These are phyloP conservation scores for Terfezia boudieri DNA, from an alignment of 495 filamentous ascomycete genomes.

Conservation along the genomic window DNA sequence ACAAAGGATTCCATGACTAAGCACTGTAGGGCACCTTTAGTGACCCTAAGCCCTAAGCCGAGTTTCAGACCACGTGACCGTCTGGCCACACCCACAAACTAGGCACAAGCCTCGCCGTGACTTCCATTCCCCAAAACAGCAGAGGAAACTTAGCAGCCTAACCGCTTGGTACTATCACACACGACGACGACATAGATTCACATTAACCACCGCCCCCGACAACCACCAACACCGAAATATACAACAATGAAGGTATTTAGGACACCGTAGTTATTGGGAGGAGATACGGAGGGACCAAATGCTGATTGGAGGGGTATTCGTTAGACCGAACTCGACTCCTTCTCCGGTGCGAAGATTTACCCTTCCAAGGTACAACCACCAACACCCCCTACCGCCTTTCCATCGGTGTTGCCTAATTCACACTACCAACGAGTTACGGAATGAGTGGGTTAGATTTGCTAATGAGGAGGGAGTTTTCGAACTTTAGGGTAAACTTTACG, in stretches of 20 bases:
- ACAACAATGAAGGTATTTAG: not conserved
- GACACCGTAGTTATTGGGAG: not conserved
- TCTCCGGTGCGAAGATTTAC: constrained; percentile 20
- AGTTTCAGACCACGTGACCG: not conserved
- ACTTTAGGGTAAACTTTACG: constrained; percentile 82
- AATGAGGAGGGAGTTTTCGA: not conserved
- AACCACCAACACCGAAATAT: not conserved
- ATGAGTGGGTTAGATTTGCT: too few relatives aligned
- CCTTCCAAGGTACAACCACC: constrained; percentile 14
- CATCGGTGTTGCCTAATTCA: not conserved
- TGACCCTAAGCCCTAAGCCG: too few relatives aligned
- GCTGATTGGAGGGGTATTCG: not conserved
- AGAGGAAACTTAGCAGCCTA: not conserved
- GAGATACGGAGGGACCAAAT: not conserved
- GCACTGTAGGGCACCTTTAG: too few relatives aligned
- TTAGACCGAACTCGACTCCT: constrained; percentile 20
- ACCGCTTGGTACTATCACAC: not conserved
- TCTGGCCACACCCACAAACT: not conserved
- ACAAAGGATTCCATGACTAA: too few relatives aligned
- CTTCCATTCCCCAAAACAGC: not conserved
- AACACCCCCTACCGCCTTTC: not conserved
- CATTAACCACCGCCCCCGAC: not conserved
- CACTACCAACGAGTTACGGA: not conserved
- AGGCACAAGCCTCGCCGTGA: not conserved
- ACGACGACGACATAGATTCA: not conserved